Percentiles rank a stretch among this genome's conserved stretches.
These are phyloP conservation scores for Penstemon davidsonii DNA, from an alignment of 257 asterid genomes.

Conservation along the genomic window DNA sequence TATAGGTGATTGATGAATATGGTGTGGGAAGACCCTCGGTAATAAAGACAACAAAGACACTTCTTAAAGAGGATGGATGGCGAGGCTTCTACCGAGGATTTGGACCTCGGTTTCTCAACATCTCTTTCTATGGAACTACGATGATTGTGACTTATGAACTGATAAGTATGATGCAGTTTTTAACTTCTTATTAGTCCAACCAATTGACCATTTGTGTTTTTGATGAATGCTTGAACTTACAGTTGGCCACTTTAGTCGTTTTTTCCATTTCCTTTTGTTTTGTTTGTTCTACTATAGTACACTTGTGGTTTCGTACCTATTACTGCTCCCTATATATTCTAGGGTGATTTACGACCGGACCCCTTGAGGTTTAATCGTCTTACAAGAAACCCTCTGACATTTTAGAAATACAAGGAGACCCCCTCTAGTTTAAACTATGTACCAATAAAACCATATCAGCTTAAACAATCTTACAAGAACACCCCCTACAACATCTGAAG, in stretches of 20 bases:
- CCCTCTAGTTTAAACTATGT: neutral
- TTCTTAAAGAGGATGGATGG: conserved; percentile 88
- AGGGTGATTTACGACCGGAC: too few relatives aligned
- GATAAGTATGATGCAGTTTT: conserved; percentile 54
- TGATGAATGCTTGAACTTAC: neutral
- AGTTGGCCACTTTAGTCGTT: neutral
- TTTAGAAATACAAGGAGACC: neutral
- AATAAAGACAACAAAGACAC: conserved; percentile 63
- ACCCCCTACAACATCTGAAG: too few relatives aligned
- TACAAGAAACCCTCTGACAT: neutral
- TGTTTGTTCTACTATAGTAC: neutral
- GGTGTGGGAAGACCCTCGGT: conserved; percentile 90
- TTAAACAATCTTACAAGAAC: too few relatives aligned
- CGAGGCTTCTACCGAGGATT: conserved; percentile 89
- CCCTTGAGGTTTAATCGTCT: too few relatives aligned
- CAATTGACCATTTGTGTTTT: neutral
- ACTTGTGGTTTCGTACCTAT: neutral
- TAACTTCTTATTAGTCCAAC: neutral
- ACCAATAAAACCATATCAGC: too few relatives aligned
- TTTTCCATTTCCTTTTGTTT: neutral
- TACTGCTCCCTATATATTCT: neutral
- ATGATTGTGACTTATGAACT: conserved; percentile 94
- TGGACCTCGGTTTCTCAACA: conserved; percentile 85
- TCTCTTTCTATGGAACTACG: conserved; percentile 89
- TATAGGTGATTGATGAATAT: conserved; percentile 82